Conservation (phyloP, 1,139 yeast genomes). For the Saccharomycopsis hybrid region DNA sequence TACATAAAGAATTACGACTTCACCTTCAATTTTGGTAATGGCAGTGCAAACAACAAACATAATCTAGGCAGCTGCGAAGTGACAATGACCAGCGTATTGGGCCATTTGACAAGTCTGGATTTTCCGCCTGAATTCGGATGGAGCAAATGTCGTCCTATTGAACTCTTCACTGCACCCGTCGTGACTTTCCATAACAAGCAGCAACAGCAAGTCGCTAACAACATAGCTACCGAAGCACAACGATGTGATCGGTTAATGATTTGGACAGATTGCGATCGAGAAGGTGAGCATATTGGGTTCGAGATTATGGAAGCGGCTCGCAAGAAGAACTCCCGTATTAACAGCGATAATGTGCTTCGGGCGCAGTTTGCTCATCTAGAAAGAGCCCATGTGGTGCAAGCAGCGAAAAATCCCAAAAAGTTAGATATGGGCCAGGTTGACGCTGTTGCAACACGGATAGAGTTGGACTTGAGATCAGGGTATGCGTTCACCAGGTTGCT, state of each 20-base stretch:
- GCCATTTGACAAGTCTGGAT: conserved; percentile 68
- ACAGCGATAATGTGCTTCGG: conserved; percentile 47
- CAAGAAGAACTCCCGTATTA: conserved; percentile 44
- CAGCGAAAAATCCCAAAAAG: conserved; percentile 61
- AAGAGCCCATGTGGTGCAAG: conserved; percentile 60
- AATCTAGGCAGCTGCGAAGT: conserved; percentile 65
- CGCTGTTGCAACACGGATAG: conserved; percentile 84
- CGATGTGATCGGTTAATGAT: conserved; percentile 64
- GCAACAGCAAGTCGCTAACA: conserved; percentile 51
- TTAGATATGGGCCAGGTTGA: conserved; percentile 67
- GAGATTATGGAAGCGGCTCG: conserved; percentile 70
- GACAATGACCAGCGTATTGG: conserved; percentile 87
- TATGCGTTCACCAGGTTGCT: conserved; percentile 75
- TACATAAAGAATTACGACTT: conserved; percentile 81
- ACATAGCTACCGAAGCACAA: conserved; percentile 63
- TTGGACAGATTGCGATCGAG: conserved; percentile 99
- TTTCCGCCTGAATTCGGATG: conserved; percentile 61
- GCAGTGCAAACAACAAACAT: too few relatives aligned
- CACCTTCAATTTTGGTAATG: conserved; percentile 47
- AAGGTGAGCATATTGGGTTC: conserved; percentile 93
- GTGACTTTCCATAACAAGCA: conserved; percentile 36
- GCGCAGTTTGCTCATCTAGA: conserved; percentile 89
- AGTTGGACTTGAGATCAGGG: conserved; percentile 85
- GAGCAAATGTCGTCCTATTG: conserved; percentile 62
- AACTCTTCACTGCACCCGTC: conserved; percentile 66